Evolutionary conservation across 2,329 filamentous ascomycete genomes (phyloP).

Genomic region (Clonostachys byssicola): DNA sequence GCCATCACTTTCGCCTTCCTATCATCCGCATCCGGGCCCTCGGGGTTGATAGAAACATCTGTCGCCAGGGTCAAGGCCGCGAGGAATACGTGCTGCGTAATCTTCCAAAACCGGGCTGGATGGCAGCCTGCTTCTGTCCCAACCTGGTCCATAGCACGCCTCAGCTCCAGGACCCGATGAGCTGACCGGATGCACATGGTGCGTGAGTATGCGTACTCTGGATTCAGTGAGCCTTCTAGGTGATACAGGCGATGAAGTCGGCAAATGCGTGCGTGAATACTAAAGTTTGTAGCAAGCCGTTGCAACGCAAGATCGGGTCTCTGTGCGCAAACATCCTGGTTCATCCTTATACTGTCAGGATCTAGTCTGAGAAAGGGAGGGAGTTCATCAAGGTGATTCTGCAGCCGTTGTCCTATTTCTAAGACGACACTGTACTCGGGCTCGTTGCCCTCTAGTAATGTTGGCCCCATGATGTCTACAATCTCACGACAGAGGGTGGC

Average conservation of each 20-base stretch:
- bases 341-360: background rate
- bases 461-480: background rate
- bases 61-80: background rate
- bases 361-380: background rate
- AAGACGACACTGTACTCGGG: background rate
- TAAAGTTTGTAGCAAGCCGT: background rate
- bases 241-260: background rate
- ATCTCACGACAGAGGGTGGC: background rate
- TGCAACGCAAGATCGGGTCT: background rate
- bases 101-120: background rate
- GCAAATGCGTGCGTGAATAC: background rate
- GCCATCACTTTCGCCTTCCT: too few species aligned
- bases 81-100: background rate
- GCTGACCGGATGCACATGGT: background rate
- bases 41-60: background rate
- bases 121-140: background rate
- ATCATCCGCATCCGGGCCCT: too few species aligned
- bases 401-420: background rate
- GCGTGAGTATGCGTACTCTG: background rate
- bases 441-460: background rate
- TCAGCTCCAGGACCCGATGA: background rate
- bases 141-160: background rate
- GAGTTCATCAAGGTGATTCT: background rate
- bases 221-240: background rate
- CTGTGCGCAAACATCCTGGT: background rate